phyloP scores from a whole-genome alignment of 225 moss, liverwort and hornwort species.

The Bryum argenteum region DNA sequence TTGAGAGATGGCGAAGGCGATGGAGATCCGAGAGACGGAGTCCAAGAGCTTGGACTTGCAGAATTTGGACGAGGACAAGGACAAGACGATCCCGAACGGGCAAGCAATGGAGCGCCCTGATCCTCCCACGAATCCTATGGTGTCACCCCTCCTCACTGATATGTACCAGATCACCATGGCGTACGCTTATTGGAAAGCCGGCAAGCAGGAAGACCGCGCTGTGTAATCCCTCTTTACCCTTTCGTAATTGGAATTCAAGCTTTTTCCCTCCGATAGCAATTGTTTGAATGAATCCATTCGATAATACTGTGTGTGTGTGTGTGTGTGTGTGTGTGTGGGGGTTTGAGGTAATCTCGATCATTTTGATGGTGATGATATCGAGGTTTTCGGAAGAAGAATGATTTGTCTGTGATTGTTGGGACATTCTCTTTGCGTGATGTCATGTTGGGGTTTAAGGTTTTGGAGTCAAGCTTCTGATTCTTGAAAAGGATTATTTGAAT shows the following conservation, averaged over 20 bases:
- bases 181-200: conserved; percentile 32
- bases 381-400: no score
- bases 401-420: no score
- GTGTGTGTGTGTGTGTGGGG: no score
- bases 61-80: no score
- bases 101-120: not conserved
- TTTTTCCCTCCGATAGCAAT: no score
- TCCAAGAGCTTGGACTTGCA: conserved; percentile 26
- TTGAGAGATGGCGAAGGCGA: conserved; percentile 13
- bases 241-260: not conserved
- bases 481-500: not conserved
- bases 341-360: no score
- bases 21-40: conserved; percentile 43
- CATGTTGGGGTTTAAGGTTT: not conserved
- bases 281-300: no score
- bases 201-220: conserved; percentile 31
- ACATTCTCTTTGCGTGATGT: no score
- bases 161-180: conserved; percentile 48
- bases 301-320: no score
- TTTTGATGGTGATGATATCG: no score
- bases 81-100: no score
- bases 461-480: not conserved
- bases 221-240: not conserved
- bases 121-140: conserved; percentile 32
- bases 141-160: conserved; percentile 33